These are phyloP conservation scores for Aspergillus hortae DNA, from an alignment of 2,329 filamentous ascomycete genomes.

Conservation along the genomic window DNA sequence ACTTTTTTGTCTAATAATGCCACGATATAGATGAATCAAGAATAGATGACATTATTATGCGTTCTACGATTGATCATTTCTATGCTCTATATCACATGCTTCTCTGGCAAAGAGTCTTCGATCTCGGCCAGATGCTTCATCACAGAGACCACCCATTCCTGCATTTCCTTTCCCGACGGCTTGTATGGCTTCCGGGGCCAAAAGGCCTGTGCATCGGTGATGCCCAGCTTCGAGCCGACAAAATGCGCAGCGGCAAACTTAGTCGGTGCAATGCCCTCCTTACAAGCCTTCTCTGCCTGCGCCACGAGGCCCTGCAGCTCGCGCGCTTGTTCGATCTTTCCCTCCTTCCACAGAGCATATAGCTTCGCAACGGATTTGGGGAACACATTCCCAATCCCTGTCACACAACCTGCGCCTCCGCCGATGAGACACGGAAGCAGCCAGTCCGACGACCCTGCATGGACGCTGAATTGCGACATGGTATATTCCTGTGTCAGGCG, in stretches of 20 bases:
- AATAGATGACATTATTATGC: too few species aligned
- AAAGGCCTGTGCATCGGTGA: conserved; percentile 33
- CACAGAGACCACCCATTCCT: conserved; percentile 44
- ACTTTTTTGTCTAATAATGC: too few species aligned
- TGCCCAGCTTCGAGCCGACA: conserved; percentile 37
- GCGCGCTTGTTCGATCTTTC: conserved; percentile 36
- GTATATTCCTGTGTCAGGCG: conserved; percentile 33
- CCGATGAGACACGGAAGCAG: conserved; percentile 40
- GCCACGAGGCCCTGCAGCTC: conserved; percentile 44
- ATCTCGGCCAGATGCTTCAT: conserved; percentile 25
- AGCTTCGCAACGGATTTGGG: conserved; percentile 41
- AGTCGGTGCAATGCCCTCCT: conserved; percentile 46
- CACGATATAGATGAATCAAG: too few species aligned
- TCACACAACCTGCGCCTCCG: conserved; percentile 44
- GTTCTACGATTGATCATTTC: too few species aligned
- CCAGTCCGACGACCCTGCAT: conserved; percentile 45
- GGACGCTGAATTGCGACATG: conserved; percentile 42
- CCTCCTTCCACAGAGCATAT: conserved; percentile 41
- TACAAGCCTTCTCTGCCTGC: conserved; percentile 50
- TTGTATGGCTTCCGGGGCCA: conserved; percentile 45
- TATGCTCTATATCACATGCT: too few species aligned
- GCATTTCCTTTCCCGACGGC: conserved; percentile 34
- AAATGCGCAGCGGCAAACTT: conserved; percentile 48
- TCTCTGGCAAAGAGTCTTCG: conserved; percentile 2
- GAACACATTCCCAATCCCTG: conserved; percentile 48